phyloP scores from a whole-genome alignment of 208 protist genomes.

The Jaenimonas drosophilae region DNA sequence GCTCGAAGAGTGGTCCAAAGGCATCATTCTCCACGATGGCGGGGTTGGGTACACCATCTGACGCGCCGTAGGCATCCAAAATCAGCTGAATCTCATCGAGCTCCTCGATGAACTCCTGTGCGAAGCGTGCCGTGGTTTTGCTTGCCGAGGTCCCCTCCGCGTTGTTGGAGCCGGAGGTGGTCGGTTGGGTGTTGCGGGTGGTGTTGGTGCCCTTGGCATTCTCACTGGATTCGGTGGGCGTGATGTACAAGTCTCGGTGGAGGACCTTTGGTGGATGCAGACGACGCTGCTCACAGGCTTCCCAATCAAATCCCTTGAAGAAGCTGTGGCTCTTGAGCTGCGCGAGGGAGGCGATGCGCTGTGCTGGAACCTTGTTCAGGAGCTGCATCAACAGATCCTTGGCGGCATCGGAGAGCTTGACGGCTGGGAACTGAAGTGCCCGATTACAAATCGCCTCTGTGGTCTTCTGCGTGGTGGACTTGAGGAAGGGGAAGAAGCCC shows the following conservation, averaged over 20 bases:
- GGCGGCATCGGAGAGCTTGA: constrained; percentile 15
- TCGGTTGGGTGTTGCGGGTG: not conserved
- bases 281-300: constrained; percentile 29
- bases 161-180: not conserved
- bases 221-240: not conserved
- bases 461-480: constrained; percentile 35
- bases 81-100: constrained; percentile 25
- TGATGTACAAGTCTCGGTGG: constrained; percentile 40
- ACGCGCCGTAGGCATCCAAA: constrained; percentile 15
- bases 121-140: constrained; percentile 3
- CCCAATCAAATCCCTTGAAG: constrained; percentile 73
- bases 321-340: constrained; percentile 40
- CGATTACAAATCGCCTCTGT: constrained; percentile 33
- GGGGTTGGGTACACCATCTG: constrained; percentile 16
- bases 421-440: constrained; percentile 37
- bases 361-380: constrained; percentile 41
- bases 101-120: constrained; percentile 20
- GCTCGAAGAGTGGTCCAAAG: constrained; percentile 31
- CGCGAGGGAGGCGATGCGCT: constrained; percentile 30
- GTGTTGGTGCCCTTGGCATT: not conserved
- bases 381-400: constrained; percentile 29
- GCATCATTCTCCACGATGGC: constrained; percentile 24
- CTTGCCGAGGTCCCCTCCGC: not conserved
- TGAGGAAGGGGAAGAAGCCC: constrained; percentile 69
- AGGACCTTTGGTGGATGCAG: constrained; percentile 45